Evolutionary conservation across 768 basidiomycete genomes (phyloP), one percentile per base, ranked within the genome.

Genomic region (Termitomyces sp.): DNA sequence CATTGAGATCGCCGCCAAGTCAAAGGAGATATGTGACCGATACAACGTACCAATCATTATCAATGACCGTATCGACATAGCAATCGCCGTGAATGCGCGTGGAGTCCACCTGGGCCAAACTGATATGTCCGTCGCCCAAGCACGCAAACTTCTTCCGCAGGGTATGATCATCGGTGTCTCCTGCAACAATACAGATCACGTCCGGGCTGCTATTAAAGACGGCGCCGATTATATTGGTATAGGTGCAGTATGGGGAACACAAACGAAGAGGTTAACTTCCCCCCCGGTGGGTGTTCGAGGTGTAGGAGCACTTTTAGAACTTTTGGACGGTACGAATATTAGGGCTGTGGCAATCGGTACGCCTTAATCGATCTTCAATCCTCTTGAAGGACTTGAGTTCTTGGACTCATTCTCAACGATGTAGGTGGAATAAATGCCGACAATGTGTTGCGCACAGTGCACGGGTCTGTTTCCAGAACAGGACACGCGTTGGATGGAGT

Each of bases 61-160:
- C 72, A 92, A 94, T 67, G 90, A 92, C 69, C 83, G 93, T 12
- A 76, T 96, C 57, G 95, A 97, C 65, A 84, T 98, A 24, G 92
- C 90, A 9, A 77, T 94, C 22, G 90, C 91, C 7, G 74, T 91
- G 22, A 75, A 82, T 45, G 87, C 87, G 3, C 80, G 82, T 46
- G 94, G 94, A 16, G 85, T 96, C 12, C 95, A 98, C 68, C 75
- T 97, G 45, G 95, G 95, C 6, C 95, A 97, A 72, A 80, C 83
- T 0, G 94, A 96, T 68, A 90, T 92, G 81, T 82, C 89, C 2
- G 77, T 90, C 12, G 66, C 76, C 43, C 67, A 83, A 44, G 93
- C 87, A 3, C 83, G 87, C 26, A 68, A 68, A 13, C 75, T 97
- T 2, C 78, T 98, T 3, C 91, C 91, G 0, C 66, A 76, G 1